These are phyloP conservation scores for Aspergillus sp. DNA, from an alignment of 2,329 filamentous ascomycete genomes.

Conservation along the genomic window DNA sequence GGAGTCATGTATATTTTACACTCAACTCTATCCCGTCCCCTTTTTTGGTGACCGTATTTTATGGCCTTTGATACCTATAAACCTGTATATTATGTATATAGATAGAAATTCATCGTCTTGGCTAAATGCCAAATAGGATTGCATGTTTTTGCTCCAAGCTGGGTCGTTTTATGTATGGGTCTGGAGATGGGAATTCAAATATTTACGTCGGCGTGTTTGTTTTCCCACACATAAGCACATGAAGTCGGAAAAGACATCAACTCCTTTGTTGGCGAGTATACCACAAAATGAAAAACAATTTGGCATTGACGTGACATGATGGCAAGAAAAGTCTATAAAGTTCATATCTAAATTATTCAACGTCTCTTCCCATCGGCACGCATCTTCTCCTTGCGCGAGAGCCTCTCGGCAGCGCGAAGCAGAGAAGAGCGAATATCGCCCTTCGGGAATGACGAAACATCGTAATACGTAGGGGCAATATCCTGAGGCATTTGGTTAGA, in stretches of 20 bases:
- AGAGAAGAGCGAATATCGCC: conserved; percentile 76
- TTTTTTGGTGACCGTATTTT: too few species aligned
- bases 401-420: conserved; percentile 54
- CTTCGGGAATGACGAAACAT: conserved; percentile 76
- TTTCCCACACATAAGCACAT: too few species aligned
- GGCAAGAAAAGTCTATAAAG: conserved; percentile 14
- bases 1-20: too few species aligned
- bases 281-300: not conserved
- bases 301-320: not conserved
- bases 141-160: too few species aligned
- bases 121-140: too few species aligned
- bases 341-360: conserved; percentile 20
- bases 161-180: too few species aligned
- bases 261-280: not conserved
- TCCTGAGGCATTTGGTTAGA: conserved; percentile 59
- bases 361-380: conserved; percentile 37
- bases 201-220: too few species aligned
- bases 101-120: too few species aligned
- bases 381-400: conserved; percentile 55
- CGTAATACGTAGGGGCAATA: conserved; percentile 91
- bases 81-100: too few species aligned
- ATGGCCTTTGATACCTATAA: too few species aligned
- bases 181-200: too few species aligned
- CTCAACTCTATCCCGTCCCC: too few species aligned
- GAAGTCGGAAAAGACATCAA: not conserved